These are phyloP conservation scores for Globisporangium polare DNA, from an alignment of 352 stramenopile genomes.

Conservation along the genomic window DNA sequence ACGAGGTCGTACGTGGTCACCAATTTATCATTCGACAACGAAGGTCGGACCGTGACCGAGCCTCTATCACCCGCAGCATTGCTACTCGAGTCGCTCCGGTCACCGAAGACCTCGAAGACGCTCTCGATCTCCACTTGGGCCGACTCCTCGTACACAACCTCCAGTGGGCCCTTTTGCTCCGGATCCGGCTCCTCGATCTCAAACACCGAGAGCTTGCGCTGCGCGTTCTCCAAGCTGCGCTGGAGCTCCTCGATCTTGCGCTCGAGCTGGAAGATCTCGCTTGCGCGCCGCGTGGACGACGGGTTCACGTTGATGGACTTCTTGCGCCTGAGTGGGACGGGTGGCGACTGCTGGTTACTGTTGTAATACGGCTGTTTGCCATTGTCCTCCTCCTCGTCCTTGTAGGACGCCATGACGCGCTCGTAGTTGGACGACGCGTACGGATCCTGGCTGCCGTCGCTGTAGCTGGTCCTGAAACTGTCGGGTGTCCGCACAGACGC, in stretches of 20 bases:
- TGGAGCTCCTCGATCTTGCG: conserved; percentile 64
- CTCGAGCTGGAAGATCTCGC: conserved; percentile 47
- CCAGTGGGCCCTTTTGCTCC: conserved; percentile 27
- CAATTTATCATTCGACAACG: conserved; percentile 16
- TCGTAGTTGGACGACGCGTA: conserved; percentile 65
- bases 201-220: conserved; percentile 60
- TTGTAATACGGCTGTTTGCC: not conserved
- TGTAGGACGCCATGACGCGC: conserved; percentile 47
- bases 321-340: conserved; percentile 5
- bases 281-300: conserved; percentile 20
- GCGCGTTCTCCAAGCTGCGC: conserved; percentile 48
- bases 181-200: conserved; percentile 49
- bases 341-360: conserved; percentile 1
- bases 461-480: conserved; percentile 32
- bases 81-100: conserved; percentile 19
- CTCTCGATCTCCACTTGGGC: conserved; percentile 43
- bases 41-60: conserved; percentile 1
- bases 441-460: conserved; percentile 40
- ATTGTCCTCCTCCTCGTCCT: conserved; percentile 26
- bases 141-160: conserved; percentile 40
- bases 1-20: conserved; percentile 53
- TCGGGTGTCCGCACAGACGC: conserved; percentile 12
- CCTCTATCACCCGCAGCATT: conserved; percentile 4
- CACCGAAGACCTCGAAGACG: conserved; percentile 45
- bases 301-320: conserved; percentile 18